A percentile compares a stretch with the other conserved stretches of the same genome.
Conservation (phyloP, 1,284 basidiomycete genomes). For the Heliocybe sulcata region DNA sequence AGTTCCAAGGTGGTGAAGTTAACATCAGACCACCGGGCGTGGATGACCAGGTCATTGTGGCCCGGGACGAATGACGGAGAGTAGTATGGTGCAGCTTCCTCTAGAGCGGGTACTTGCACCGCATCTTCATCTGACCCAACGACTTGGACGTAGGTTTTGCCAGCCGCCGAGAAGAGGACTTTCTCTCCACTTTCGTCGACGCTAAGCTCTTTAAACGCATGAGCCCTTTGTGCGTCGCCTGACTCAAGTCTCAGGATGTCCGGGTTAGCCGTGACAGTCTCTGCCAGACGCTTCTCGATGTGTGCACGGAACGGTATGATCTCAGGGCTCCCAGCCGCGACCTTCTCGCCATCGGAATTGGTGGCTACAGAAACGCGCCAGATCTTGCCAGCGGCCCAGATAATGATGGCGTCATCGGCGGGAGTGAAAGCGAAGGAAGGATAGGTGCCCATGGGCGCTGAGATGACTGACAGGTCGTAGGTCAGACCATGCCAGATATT, state of each 20-base stretch:
- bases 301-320: slow-evolving; percentile 53
- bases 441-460: slow-evolving; percentile 70
- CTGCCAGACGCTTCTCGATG: slow-evolving; percentile 54
- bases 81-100: slow-evolving; percentile 47
- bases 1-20: slow-evolving; percentile 60
- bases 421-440: slow-evolving; percentile 66
- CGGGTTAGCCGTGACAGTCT: slow-evolving; percentile 40
- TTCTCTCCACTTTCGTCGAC: slow-evolving; percentile 43
- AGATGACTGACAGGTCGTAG: slow-evolving; percentile 54
- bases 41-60: slow-evolving; percentile 40
- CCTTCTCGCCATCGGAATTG: slow-evolving; percentile 42
- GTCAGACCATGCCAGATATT: slow-evolving; percentile 64
- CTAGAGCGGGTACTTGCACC: slow-evolving; percentile 36
- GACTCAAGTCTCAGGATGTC: slow-evolving; percentile 46
- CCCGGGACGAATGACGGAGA: slow-evolving; percentile 58
- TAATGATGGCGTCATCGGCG: slow-evolving; percentile 51
- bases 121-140: slow-evolving; percentile 21
- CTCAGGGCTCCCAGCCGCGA: slow-evolving; percentile 32
- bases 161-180: slow-evolving; percentile 49
- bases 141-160: slow-evolving; percentile 42
- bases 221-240: slow-evolving; percentile 43
- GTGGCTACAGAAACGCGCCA: slow-evolving; percentile 46
- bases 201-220: slow-evolving; percentile 52
- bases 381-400: slow-evolving; percentile 69
- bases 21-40: slow-evolving; percentile 61